These are phyloP conservation scores for Sclerotinia subarctica DNA, from an alignment of 2,329 filamentous ascomycete species.

Conservation along the genomic window DNA sequence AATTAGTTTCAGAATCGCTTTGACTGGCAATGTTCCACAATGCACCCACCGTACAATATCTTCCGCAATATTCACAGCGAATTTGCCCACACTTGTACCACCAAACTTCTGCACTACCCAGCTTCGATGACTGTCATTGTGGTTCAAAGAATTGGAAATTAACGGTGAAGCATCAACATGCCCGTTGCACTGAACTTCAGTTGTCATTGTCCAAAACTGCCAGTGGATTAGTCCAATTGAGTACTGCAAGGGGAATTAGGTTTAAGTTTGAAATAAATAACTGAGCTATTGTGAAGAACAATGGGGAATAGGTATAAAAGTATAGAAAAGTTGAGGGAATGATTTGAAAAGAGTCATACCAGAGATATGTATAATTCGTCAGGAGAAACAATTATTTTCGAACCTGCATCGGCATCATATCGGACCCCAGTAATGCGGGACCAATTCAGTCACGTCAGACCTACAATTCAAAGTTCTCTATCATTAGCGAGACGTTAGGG, in stretches of 20 bases:
- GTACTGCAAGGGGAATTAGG: conserved; percentile 19
- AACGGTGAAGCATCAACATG: conserved; percentile 23
- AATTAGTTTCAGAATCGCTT: conserved; percentile 17
- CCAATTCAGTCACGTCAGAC: conserved; percentile 2
- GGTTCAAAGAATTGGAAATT: conserved; percentile 24
- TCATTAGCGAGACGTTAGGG: not conserved
- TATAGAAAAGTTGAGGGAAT: not conserved
- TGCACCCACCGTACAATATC: conserved; percentile 61
- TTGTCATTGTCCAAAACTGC: conserved; percentile 28
- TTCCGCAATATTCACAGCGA: conserved; percentile 70
- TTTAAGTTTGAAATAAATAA: conserved; percentile 22
- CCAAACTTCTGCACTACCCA: conserved; percentile 97
- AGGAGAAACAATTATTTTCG: conserved; percentile 14
- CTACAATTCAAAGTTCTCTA: not conserved
- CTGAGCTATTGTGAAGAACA: not conserved
- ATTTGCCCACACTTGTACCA: conserved; percentile 93
- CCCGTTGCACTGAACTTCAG: conserved; percentile 24
- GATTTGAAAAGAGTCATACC: conserved; percentile 18
- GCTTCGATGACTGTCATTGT: conserved; percentile 40
- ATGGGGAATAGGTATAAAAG: not conserved
- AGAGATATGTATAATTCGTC: not conserved
- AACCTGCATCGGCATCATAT: conserved; percentile 18
- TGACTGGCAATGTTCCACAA: conserved; percentile 15
- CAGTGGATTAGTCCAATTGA: conserved; percentile 6
- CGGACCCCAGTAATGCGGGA: conserved; percentile 13